Base-by-base conservation (phyloP, 2,329 filamentous ascomycete genomes). In the Paracoccidioides brasiliensis region DNA sequence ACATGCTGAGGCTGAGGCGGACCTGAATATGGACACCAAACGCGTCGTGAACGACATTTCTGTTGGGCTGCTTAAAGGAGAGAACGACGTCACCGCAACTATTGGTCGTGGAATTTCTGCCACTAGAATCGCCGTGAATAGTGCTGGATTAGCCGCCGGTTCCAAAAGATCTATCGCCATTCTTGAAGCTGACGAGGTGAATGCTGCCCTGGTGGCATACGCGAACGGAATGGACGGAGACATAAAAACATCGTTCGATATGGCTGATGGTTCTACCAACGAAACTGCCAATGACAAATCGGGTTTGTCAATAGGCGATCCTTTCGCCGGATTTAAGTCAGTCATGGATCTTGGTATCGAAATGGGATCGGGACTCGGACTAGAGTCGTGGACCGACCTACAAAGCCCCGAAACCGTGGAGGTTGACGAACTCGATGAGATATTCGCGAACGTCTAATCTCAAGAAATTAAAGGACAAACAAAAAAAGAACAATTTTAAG, bases 351-450 rank as follows among this genome's bases (percentile, higher is more conserved):
- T 69, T 56, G 62, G 66, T 38, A 65, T 72, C 53, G 74, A 74
- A 57, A 64, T 72, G 52, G 74, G 74, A 56, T 61, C 65, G 55
- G 67, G 73, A 53, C 67, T 72, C 57, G 70, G 70, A 45, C 65
- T 62, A 55, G 72, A 73, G 45, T 74, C 76, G 72, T 85, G 86
- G 65, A 79, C 79, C 67, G 79, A 81, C 57, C 70, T 82, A 65
- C 78, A 78, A 67, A 89, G 84, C 67, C 90, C 90, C 1, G 93
- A 97, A 74, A 86, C 83, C 61, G 85, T 97, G 63, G 90, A 94
- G 69, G 81, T 97, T 51, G 89, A 95, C 49, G 93, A 98, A 76
- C 82, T 97, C 30, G 91, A 97, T 66, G 83, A 86, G 63, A 80
- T 96, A 68, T 81, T 96, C 64, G 84, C 87, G 66, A 84, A 81